Evolutionary conservation across 1,284 basidiomycete species (phyloP).

Genomic region (Stygiomarasmius scandens): DNA sequence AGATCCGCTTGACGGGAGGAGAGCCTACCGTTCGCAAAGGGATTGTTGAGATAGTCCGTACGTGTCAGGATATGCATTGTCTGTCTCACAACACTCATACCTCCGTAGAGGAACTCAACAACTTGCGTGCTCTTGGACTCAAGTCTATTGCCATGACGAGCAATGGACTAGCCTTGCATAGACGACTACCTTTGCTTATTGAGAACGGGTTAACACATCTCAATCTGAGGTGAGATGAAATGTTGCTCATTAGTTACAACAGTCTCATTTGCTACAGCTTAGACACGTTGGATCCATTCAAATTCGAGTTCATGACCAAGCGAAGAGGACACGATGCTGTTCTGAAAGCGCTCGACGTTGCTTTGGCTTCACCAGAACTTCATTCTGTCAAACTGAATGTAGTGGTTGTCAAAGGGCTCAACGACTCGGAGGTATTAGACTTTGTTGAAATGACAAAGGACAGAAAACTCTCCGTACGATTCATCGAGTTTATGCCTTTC

Average conservation of each 20-base stretch:
- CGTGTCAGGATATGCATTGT: constrained; percentile 26
- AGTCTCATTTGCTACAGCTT: constrained; percentile 47
- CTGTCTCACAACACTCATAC: background rate
- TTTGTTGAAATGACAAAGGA: constrained; percentile 80
- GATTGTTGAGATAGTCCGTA: constrained; percentile 74
- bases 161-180: constrained; percentile 79
- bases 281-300: constrained; percentile 86
- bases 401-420: constrained; percentile 80
- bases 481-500: constrained; percentile 95
- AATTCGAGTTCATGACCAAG: constrained; percentile 86
- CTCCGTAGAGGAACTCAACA: constrained; percentile 53
- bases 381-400: constrained; percentile 80
- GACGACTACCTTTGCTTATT: constrained; percentile 70
- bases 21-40: constrained; percentile 86
- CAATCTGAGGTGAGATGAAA: constrained; percentile 65
- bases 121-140: constrained; percentile 62
- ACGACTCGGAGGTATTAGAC: constrained; percentile 76
- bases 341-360: constrained; percentile 66
- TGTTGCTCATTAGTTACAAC: constrained; percentile 1
- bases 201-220: constrained; percentile 79
- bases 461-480: constrained; percentile 70
- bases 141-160: constrained; percentile 85
- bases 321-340: constrained; percentile 77
- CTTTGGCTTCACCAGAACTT: constrained; percentile 52
- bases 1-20: constrained; percentile 87